These are phyloP conservation scores for Xylaria sp. DNA, from an alignment of 2,329 filamentous ascomycete species.

Conservation along the genomic window DNA sequence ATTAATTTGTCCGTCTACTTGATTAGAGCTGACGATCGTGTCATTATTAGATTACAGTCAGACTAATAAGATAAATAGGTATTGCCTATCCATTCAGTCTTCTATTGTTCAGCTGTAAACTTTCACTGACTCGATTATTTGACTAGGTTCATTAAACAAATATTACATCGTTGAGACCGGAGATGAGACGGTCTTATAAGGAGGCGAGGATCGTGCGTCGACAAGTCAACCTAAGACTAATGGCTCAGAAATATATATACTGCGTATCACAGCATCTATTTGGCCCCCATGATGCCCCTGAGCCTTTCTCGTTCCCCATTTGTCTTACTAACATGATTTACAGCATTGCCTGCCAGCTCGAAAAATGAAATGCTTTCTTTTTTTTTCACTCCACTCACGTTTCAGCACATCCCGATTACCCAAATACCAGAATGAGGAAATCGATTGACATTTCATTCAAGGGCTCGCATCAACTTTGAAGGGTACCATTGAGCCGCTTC, in stretches of 20 bases:
- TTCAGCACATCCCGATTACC: background rate
- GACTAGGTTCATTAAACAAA: background rate
- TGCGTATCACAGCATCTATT: background rate
- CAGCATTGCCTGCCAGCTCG: background rate
- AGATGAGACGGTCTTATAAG: background rate
- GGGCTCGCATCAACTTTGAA: background rate
- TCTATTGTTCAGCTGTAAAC: background rate
- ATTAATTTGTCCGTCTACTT: too few relatives aligned
- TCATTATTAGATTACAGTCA: background rate
- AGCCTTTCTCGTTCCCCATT: background rate
- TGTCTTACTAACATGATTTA: background rate
- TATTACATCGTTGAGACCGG: background rate
- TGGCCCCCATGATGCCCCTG: background rate
- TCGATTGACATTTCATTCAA: background rate
- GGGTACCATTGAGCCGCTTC: constrained; percentile 3
- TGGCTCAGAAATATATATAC: background rate
- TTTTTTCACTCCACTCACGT: background rate
- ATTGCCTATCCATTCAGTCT: background rate
- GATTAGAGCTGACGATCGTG: too few relatives aligned
- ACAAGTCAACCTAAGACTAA: background rate
- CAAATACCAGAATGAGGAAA: background rate
- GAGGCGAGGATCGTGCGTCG: background rate
- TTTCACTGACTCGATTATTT: background rate
- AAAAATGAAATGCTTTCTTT: background rate
- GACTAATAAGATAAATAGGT: background rate